These are phyloP conservation scores for Cytospora leucostoma DNA, from an alignment of 2,329 filamentous ascomycete genomes.

Conservation along the genomic window DNA sequence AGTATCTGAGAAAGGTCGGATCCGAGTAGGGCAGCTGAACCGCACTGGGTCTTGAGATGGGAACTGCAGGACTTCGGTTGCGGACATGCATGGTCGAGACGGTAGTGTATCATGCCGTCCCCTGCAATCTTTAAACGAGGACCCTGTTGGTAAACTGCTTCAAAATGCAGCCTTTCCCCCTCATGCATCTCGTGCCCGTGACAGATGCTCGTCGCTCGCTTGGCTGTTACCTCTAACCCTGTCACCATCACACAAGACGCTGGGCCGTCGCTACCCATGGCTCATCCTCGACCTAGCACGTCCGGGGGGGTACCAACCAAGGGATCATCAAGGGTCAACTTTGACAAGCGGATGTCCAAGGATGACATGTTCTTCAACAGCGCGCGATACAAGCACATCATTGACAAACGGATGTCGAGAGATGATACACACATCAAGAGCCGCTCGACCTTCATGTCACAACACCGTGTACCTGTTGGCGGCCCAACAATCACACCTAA, in stretches of 20 bases:
- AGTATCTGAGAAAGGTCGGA: constrained; percentile 3
- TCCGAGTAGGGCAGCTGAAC: constrained; percentile 1
- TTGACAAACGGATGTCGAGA: constrained; percentile 46
- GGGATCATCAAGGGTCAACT: constrained; percentile 28
- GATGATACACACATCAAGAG: constrained; percentile 43
- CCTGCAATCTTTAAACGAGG: constrained; percentile 37
- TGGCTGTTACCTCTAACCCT: constrained; percentile 35
- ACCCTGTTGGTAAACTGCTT: constrained; percentile 31
- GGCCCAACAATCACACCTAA: constrained; percentile 47
- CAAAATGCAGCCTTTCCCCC: constrained; percentile 39
- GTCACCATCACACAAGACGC: constrained; percentile 12
- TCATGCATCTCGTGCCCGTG: constrained; percentile 33
- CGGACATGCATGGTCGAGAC: constrained; percentile 35
- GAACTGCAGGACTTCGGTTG: constrained; percentile 15
- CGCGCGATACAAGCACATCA: constrained; percentile 26
- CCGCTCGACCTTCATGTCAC: constrained; percentile 36
- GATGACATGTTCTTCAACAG: constrained; percentile 44
- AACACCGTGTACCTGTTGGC: constrained; percentile 44
- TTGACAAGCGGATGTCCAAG: constrained; percentile 49
- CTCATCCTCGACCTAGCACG: constrained; percentile 45
- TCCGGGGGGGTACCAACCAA: constrained; percentile 28
- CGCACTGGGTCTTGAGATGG: constrained; percentile 16
- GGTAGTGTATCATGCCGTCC: constrained; percentile 39
- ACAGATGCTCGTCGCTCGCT: constrained; percentile 36
- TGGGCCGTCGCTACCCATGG: constrained; percentile 32